Percentiles rank a stretch among this genome's conserved stretches.
These are phyloP conservation scores for Fusarium sp. DNA, from an alignment of 2,329 filamentous ascomycete genomes.

Conservation along the genomic window DNA sequence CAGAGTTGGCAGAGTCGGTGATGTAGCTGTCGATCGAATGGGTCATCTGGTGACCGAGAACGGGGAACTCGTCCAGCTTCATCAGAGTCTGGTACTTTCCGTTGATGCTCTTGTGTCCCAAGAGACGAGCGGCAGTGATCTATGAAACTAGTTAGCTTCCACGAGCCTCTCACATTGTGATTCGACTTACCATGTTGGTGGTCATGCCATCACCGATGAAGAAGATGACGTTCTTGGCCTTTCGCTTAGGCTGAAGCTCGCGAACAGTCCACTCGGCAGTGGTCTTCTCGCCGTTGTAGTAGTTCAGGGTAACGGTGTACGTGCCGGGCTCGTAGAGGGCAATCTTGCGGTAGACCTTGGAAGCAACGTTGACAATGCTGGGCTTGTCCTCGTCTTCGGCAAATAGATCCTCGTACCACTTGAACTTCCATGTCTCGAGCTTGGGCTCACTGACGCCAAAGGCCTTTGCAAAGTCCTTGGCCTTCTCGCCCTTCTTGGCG, in stretches of 20 bases:
- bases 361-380: conserved; percentile 80
- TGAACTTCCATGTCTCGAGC: conserved; percentile 83
- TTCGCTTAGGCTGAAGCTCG: conserved; percentile 73
- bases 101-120: conserved; percentile 85
- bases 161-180: not conserved
- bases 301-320: conserved; percentile 79
- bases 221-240: conserved; percentile 85
- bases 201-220: conserved; percentile 83
- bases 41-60: conserved; percentile 90
- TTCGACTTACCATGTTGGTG: conserved; percentile 69
- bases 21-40: conserved; percentile 88
- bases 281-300: conserved; percentile 78
- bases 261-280: conserved; percentile 81
- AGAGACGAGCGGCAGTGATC: conserved; percentile 81
- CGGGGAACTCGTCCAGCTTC: conserved; percentile 83
- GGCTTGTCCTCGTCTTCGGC: conserved; percentile 75
- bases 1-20: conserved; percentile 87
- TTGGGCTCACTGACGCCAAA: conserved; percentile 76
- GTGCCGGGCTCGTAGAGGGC: conserved; percentile 81
- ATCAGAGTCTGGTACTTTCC: conserved; percentile 82
- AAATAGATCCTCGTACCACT: conserved; percentile 87
- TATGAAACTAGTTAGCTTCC: conserved; percentile 30
- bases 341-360: conserved; percentile 80
- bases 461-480: conserved; percentile 69
- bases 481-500: conserved; percentile 66